Conservation (phyloP, 139 green algal species). For the Penium margaritaceum region DNA sequence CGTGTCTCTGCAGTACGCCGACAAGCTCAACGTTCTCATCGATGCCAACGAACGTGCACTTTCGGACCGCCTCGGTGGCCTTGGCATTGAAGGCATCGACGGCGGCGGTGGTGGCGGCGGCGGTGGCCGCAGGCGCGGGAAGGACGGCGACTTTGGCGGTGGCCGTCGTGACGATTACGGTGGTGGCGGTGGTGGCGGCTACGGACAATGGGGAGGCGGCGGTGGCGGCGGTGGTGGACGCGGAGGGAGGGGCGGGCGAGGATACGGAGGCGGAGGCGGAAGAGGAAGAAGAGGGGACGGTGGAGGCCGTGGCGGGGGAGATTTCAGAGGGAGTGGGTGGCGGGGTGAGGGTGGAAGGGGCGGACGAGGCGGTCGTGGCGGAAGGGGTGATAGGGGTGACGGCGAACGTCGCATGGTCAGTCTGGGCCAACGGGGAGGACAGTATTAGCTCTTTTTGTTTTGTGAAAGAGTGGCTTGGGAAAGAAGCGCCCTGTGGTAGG, state of each 20-base stretch:
- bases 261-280: neutral
- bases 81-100: neutral
- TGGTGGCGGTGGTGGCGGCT: slow-evolving; percentile 33
- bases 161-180: slow-evolving; percentile 30
- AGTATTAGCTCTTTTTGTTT: no score
- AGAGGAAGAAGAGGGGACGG: neutral
- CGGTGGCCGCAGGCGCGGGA: slow-evolving; percentile 20
- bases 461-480: no score
- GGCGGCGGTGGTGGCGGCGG: neutral
- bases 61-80: slow-evolving; percentile 16
- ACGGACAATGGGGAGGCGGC: slow-evolving; percentile 43
- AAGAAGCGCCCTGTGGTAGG: no score
- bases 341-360: no score
- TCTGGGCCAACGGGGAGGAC: no score
- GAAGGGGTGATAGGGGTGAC: no score
- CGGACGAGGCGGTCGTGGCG: no score
- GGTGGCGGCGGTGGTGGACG: slow-evolving; percentile 36
- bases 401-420: no score
- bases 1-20: slow-evolving; percentile 18
- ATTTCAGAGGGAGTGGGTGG: no score
- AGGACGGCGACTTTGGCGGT: slow-evolving; percentile 34
- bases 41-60: slow-evolving; percentile 86
- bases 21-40: slow-evolving; percentile 59
- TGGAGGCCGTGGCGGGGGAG: no score
- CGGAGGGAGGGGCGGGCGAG: slow-evolving; percentile 19